A percentile compares a stretch with the other conserved stretches of the same genome.
These are phyloP conservation scores for Inga leiocalycina DNA, from an alignment of 306 rosid genomes.

Conservation along the genomic window DNA sequence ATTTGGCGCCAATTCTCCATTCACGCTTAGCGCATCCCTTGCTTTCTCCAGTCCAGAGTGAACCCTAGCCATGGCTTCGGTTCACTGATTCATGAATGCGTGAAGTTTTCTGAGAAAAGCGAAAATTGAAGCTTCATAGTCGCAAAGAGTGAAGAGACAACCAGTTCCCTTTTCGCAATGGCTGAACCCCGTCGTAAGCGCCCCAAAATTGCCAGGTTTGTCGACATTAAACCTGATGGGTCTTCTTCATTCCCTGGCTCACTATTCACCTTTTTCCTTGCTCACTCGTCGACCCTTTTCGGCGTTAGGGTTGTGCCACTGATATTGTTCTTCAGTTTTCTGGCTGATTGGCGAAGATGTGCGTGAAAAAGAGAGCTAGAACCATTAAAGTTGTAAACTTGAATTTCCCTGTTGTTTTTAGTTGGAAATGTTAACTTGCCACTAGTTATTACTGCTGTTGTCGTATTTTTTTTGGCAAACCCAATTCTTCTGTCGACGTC, in stretches of 20 bases:
- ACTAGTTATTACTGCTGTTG: not conserved
- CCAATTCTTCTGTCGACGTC: not conserved
- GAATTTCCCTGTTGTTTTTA: not conserved
- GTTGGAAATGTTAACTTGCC: slow-evolving; percentile 9
- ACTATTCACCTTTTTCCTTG: not conserved
- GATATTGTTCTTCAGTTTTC: not conserved
- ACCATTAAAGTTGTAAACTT: slow-evolving; percentile 1
- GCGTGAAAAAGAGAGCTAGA: slow-evolving; percentile 2
- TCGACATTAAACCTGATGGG: not conserved
- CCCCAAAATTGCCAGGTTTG: slow-evolving; percentile 65
- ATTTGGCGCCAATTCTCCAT: slow-evolving; percentile 40
- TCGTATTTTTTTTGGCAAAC: not conserved
- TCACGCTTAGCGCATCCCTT: not conserved
- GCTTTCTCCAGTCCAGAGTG: not conserved
- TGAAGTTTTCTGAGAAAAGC: slow-evolving; percentile 18
- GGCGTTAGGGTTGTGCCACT: slow-evolving; percentile 14
- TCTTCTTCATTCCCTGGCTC: not conserved
- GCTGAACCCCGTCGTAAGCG: slow-evolving; percentile 71
- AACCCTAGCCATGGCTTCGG: slow-evolving; percentile 49
- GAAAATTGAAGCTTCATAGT: not conserved
- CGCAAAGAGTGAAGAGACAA: not conserved
- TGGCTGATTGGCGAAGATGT: not conserved
- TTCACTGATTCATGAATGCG: slow-evolving; percentile 14
- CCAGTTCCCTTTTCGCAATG: slow-evolving; percentile 45
- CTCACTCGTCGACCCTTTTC: slow-evolving; percentile 16